A percentile compares a stretch with the other conserved stretches of the same genome.
These are phyloP conservation scores for Avicennia marina DNA, from an alignment of 257 asterid species.

Conservation along the genomic window DNA sequence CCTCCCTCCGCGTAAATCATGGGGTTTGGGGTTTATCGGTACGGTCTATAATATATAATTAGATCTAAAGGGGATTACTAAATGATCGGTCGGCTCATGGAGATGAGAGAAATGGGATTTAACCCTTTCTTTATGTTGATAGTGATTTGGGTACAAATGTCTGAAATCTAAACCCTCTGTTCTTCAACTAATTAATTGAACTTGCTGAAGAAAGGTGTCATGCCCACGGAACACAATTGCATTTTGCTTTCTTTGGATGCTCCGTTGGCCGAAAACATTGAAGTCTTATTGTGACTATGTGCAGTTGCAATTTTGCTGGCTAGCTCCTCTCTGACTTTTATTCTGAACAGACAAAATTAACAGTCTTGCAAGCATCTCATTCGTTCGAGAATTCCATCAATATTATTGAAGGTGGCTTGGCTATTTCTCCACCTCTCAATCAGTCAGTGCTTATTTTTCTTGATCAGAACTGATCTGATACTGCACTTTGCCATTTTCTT, in stretches of 20 bases:
- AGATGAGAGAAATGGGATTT: constrained; percentile 8
- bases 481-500: no score
- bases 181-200: neutral
- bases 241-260: constrained; percentile 3
- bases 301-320: neutral
- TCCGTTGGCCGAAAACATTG: constrained; percentile 24
- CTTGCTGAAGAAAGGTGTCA: neutral
- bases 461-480: no score
- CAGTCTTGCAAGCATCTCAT: no score
- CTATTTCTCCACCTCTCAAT: no score
- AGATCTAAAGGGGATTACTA: neutral
- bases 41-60: neutral
- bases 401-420: no score
- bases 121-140: neutral
- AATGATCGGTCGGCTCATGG: neutral
- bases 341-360: no score
- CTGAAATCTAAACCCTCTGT: neutral
- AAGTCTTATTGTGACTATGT: neutral
- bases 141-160: neutral
- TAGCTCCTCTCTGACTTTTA: no score
- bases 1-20: no score
- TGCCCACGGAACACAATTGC: neutral
- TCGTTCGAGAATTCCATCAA: no score
- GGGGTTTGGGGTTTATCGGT: neutral
- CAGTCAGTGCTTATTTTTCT: no score